phyloP scores from a whole-genome alignment of 2,329 filamentous ascomycete species.

The Colletotrichum eleusines region DNA sequence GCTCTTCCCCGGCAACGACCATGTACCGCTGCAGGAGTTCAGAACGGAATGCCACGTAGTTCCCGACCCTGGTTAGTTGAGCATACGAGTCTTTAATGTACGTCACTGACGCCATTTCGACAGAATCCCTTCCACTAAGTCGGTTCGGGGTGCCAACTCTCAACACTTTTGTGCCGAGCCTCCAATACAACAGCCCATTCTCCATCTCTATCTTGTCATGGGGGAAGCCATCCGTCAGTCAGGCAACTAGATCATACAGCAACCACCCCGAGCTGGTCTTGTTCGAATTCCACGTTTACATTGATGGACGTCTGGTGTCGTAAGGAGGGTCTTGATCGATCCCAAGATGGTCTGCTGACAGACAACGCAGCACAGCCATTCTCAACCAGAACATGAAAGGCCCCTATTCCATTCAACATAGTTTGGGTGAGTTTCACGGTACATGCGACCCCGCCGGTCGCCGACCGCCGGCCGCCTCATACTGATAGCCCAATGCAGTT shows the following conservation, averaged over 20 bases:
- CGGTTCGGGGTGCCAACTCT: slow-evolving; percentile 71
- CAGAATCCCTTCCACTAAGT: slow-evolving; percentile 64
- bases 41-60: slow-evolving; percentile 80
- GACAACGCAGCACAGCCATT: slow-evolving; percentile 57
- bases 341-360: not conserved
- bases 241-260: slow-evolving; percentile 67
- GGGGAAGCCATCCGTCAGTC: slow-evolving; percentile 71
- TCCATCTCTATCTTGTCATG: slow-evolving; percentile 82
- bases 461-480: not conserved
- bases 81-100: not conserved
- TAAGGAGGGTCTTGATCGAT: slow-evolving; percentile 51
- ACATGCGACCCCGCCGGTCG: not conserved
- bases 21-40: slow-evolving; percentile 84
- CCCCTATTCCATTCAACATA: slow-evolving; percentile 62
- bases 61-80: slow-evolving; percentile 58
- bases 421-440: slow-evolving; percentile 53
- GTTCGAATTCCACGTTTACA: slow-evolving; percentile 75
- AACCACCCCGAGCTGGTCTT: slow-evolving; percentile 67
- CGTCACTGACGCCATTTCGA: not conserved
- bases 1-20: slow-evolving; percentile 76
- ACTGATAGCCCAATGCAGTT: slow-evolving; percentile 49
- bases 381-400: slow-evolving; percentile 64
- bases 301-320: slow-evolving; percentile 76
- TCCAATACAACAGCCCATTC: slow-evolving; percentile 70
- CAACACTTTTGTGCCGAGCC: slow-evolving; percentile 78